phyloP scores from a whole-genome alignment of 164 flowering plant species.

The Liquidambar formosana region DNA sequence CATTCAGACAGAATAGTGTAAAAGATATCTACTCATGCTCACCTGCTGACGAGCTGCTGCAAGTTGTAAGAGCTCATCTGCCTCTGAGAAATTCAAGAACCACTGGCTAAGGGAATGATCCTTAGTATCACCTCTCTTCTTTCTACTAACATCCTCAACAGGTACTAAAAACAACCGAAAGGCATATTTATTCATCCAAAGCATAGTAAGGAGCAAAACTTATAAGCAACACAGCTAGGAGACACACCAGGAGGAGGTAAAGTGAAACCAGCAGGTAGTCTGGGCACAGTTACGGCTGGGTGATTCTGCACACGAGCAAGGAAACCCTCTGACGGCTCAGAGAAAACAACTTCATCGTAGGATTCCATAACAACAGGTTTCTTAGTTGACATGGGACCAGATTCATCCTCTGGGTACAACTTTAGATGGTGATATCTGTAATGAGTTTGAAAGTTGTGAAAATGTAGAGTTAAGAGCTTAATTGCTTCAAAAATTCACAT shows the following conservation, averaged over 20 bases:
- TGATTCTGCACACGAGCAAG: conserved; percentile 60
- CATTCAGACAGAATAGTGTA: background rate
- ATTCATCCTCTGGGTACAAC: conserved; percentile 67
- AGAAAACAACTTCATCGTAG: conserved; percentile 68
- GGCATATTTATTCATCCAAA: background rate
- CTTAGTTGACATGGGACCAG: conserved; percentile 62
- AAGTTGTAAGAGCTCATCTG: conserved; percentile 72
- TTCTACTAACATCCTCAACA: conserved; percentile 34
- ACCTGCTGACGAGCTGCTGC: conserved; percentile 77
- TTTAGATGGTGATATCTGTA: conserved; percentile 65
- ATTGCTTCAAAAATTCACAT: background rate
- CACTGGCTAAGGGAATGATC: conserved; percentile 51
- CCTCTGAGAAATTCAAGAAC: conserved; percentile 70
- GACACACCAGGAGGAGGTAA: conserved; percentile 51
- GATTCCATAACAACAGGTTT: conserved; percentile 72
- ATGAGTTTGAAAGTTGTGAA: background rate
- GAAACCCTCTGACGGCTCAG: conserved; percentile 64
- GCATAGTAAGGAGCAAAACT: background rate
- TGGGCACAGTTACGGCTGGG: conserved; percentile 60
- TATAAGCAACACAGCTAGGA: background rate
- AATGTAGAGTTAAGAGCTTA: background rate
- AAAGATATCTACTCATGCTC: conserved; percentile 6
- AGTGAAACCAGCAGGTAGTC: conserved; percentile 47
- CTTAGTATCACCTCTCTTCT: conserved; percentile 55
- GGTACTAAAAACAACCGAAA: conserved; percentile 26